Evolutionary conservation across 2,329 filamentous ascomycete species (phyloP).

Genomic region (Aspergillus eucalypticola): DNA sequence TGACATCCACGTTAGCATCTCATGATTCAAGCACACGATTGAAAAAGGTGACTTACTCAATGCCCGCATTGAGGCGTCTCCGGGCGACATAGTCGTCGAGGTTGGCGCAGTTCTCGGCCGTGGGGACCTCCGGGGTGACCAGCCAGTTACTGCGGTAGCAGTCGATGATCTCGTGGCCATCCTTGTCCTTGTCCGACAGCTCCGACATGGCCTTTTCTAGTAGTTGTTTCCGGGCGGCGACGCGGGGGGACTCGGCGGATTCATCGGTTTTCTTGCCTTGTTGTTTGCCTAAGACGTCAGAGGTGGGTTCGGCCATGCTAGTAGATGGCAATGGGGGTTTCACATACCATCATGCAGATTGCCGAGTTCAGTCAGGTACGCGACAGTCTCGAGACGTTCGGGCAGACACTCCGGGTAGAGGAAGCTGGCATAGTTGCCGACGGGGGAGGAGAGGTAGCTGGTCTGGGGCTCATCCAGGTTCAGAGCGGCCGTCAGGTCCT

Average conservation of each 20-base stretch:
- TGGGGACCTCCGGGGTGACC: constrained; percentile 13
- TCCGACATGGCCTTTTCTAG: constrained; percentile 12
- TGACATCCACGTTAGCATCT: not conserved
- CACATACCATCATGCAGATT: constrained; percentile 14
- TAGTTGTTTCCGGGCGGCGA: constrained; percentile 9
- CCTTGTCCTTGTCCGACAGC: constrained; percentile 13
- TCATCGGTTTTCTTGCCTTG: constrained; percentile 10
- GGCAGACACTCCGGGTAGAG: constrained; percentile 16
- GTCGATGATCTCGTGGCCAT: constrained; percentile 17
- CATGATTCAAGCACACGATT: not conserved
- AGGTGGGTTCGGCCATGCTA: not conserved
- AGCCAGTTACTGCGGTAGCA: constrained; percentile 17
- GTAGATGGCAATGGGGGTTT: too few species aligned
- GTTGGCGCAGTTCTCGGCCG: constrained; percentile 15
- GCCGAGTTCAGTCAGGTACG: constrained; percentile 15
- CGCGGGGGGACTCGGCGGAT: constrained; percentile 10
- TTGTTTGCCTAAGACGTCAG: not conserved
- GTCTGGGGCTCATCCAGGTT: constrained; percentile 4
- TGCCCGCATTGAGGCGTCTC: constrained; percentile 14
- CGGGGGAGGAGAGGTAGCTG: constrained; percentile 14
- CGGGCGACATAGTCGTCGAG: constrained; percentile 16
- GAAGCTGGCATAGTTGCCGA: constrained; percentile 18
- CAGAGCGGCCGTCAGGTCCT: constrained; percentile 12
- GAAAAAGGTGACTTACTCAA: constrained; percentile 9
- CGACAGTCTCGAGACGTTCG: constrained; percentile 12